Evolutionary conservation across 768 basidiomycete species (phyloP), one percentile per base, ranked within the genome.

Genomic region (Dentipellis fragilis): DNA sequence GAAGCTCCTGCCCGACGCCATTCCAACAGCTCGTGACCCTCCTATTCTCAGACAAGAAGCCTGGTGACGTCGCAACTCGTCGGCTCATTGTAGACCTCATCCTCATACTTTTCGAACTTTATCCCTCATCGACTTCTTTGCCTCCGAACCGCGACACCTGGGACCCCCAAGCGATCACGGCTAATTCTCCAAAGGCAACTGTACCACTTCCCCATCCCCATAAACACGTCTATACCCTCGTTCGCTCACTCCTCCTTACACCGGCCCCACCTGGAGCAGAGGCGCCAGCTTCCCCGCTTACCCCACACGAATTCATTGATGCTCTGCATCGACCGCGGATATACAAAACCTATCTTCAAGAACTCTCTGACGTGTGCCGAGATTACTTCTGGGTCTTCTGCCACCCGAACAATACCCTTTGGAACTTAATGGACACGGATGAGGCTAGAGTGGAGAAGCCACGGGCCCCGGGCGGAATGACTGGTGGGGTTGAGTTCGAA

Each of bases 371-470:
- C 63, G 76, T 93, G 3, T 94, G 94, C 66, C 73, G 93, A 21
- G 96, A 99, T 67, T 92, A 91, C 71, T 92, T 90, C 69, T 94
- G 93, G 93, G 86, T 96, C 40, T 95, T 98, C 71, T 97, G 95
- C 67, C 96, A 99, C 66, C 87, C 88, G 2, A 87, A 85, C 66
- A 99, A 98, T 62, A 83, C 84, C 0, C 84, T 98, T 51, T 97
- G 95, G 95, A 75, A 84, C 17, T 71, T 96, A 17, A 68, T 76
- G 8, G 87, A 95, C 62, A 86, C 89, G 2, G 91, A 97, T 66
- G 87, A 92, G 65, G 79, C 72, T 2, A 80, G 81, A 57, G 91
- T 92, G 4, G 94, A 96, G 70, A 88, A 85, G 65, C 93, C 93
- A 12, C 78, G 88, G 55, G 95, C 96, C 11, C 96, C 96, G 2